phyloP scores from a whole-genome alignment of 2,329 filamentous ascomycete species.

The Alternaria ventricosa region DNA sequence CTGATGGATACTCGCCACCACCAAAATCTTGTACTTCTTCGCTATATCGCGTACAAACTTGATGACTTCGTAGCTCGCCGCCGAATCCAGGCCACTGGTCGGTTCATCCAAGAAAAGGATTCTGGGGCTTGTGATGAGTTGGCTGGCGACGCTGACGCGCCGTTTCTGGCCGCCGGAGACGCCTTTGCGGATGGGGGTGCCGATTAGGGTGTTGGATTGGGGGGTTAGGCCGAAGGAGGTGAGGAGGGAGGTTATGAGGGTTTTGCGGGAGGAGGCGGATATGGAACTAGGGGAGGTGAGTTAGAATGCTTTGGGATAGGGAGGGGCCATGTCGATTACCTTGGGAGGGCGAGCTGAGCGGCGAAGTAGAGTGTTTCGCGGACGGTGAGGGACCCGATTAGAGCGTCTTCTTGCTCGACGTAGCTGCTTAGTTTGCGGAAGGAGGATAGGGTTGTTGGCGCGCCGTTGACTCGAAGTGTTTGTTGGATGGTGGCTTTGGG shows the following conservation, averaged over 20 bases:
- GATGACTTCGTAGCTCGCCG: slow-evolving; percentile 77
- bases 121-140: slow-evolving; percentile 80
- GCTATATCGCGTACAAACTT: slow-evolving; percentile 73
- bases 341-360: slow-evolving; percentile 67
- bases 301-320: neutral
- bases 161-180: slow-evolving; percentile 87
- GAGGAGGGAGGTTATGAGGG: slow-evolving; percentile 71
- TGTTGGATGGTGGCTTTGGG: slow-evolving; percentile 63
- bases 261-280: slow-evolving; percentile 63
- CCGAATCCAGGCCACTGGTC: slow-evolving; percentile 82
- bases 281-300: slow-evolving; percentile 50
- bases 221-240: slow-evolving; percentile 74
- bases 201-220: slow-evolving; percentile 75
- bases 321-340: slow-evolving; percentile 18
- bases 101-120: slow-evolving; percentile 85
- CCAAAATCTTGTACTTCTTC: slow-evolving; percentile 71
- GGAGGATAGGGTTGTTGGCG: slow-evolving; percentile 56
- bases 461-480: slow-evolving; percentile 69
- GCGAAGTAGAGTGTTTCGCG: slow-evolving; percentile 81
- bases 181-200: slow-evolving; percentile 82
- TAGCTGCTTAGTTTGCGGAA: slow-evolving; percentile 75
- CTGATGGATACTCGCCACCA: slow-evolving; percentile 85
- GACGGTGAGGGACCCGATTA: slow-evolving; percentile 82
- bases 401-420: slow-evolving; percentile 86
- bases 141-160: slow-evolving; percentile 78